A percentile compares a stretch with the other conserved stretches of the same genome.
These are phyloP conservation scores for Meyerozyma smithsonii DNA, from an alignment of 1,139 yeast genomes.

Conservation along the genomic window DNA sequence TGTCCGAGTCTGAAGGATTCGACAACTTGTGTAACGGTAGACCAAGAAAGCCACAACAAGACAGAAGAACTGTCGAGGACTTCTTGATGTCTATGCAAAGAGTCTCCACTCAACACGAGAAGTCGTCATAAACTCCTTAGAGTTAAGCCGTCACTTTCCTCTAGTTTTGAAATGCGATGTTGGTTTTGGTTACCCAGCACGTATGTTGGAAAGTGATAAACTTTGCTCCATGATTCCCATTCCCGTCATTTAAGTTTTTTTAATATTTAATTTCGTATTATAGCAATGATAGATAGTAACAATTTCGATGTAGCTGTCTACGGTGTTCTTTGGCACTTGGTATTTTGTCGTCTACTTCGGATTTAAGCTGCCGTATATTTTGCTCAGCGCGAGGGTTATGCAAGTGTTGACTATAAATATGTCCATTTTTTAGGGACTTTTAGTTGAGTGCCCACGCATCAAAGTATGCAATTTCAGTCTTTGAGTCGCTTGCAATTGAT, in stretches of 20 bases:
- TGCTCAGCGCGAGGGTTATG: too few species aligned
- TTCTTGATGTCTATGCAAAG: constrained; percentile 96
- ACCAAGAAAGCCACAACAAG: constrained; percentile 59
- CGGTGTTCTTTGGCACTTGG: too few species aligned
- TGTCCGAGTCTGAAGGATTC: constrained; percentile 82
- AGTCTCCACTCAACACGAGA: constrained; percentile 97
- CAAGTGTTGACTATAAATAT: too few species aligned
- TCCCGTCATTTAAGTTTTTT: constrained; percentile 11
- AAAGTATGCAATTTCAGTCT: constrained; percentile 34
- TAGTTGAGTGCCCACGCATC: constrained; percentile 32
- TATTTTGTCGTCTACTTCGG: too few species aligned
- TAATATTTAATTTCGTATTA: constrained; percentile 11
- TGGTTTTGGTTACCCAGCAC: constrained; percentile 3
- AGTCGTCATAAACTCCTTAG: constrained; percentile 36
- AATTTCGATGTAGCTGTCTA: neutral
- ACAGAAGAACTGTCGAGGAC: constrained; percentile 85
- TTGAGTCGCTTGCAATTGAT: constrained; percentile 29
- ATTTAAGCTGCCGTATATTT: too few species aligned
- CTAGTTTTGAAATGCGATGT: neutral
- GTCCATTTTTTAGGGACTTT: neutral
- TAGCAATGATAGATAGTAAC: constrained; percentile 11
- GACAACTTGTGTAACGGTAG: constrained; percentile 95
- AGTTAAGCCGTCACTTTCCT: neutral
- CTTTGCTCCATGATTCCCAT: constrained; percentile 6
- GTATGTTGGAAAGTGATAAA: neutral